Evolutionary conservation across 2,329 filamentous ascomycete species (phyloP).

Genomic region (Aspergillus tamarii): DNA sequence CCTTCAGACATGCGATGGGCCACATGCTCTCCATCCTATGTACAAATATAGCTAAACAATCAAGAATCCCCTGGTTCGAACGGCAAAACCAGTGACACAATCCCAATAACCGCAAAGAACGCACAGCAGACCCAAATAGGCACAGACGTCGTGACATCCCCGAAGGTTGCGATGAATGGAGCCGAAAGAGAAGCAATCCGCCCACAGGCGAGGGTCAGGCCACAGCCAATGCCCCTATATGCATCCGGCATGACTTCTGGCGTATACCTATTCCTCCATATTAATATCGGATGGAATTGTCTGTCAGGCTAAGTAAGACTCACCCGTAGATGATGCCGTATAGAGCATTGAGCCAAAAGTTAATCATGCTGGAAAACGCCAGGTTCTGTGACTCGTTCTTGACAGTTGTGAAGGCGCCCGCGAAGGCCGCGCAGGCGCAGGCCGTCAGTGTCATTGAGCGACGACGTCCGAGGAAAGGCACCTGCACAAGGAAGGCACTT

Average conservation of each 20-base stretch:
- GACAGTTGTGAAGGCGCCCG: background rate
- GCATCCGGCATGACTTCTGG: background rate
- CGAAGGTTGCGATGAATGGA: background rate
- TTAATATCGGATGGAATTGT: background rate
- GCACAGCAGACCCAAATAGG: background rate
- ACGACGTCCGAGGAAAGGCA: background rate
- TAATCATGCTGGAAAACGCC: background rate
- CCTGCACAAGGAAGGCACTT: background rate
- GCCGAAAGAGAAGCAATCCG: constrained; percentile 36
- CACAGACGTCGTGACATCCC: background rate
- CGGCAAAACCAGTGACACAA: background rate
- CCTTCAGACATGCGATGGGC: background rate
- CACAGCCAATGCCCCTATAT: background rate
- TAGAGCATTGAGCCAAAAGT: background rate
- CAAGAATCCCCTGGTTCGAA: background rate
- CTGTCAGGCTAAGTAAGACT: background rate
- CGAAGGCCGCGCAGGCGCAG: background rate
- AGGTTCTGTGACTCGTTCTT: background rate
- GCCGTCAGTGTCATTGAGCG: background rate
- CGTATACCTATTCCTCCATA: background rate
- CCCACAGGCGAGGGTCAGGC: background rate
- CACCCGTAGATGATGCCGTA: background rate
- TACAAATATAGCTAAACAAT: background rate
- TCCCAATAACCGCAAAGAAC: background rate
- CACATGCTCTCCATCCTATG: background rate